Evolutionary conservation across 441 rosid species (phyloP).

Genomic region (Aleurites moluccanus): DNA sequence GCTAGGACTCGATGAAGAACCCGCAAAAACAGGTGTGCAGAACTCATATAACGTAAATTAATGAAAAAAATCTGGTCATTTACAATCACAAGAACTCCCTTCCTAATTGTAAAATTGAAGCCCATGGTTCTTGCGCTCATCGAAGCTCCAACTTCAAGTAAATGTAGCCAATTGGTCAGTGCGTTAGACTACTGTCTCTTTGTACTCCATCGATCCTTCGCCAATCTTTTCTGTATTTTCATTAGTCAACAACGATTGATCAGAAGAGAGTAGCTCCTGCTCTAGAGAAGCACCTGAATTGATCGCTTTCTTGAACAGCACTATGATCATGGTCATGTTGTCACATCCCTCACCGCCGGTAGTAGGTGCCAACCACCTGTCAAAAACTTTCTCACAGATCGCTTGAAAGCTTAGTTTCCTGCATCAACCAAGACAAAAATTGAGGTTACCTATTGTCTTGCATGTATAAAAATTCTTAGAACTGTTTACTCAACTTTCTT

Average conservation of each 20-base stretch:
- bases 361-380: slow-evolving; percentile 82
- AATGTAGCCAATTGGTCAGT: slow-evolving; percentile 12
- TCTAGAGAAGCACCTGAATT: slow-evolving; percentile 22
- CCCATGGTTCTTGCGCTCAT: slow-evolving; percentile 16
- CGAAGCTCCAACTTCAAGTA: slow-evolving; percentile 3
- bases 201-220: slow-evolving; percentile 8
- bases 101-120: slow-evolving; percentile 1
- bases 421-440: slow-evolving; percentile 34
- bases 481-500: slow-evolving; percentile 35
- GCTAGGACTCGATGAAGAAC: no score
- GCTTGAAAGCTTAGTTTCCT: slow-evolving; percentile 85
- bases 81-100: slow-evolving; percentile 24
- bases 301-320: slow-evolving; percentile 65
- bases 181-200: slow-evolving; percentile 12
- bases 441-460: slow-evolving; percentile 49
- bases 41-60: slow-evolving; percentile 3
- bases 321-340: slow-evolving; percentile 94
- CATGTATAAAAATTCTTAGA: slow-evolving; percentile 37
- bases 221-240: no score
- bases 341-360: slow-evolving; percentile 83
- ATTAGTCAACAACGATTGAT: slow-evolving; percentile 14
- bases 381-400: slow-evolving; percentile 74
- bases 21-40: slow-evolving; percentile 6
- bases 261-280: slow-evolving; percentile 24
- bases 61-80: slow-evolving; percentile 22